Base-by-base conservation (phyloP, 2,329 filamentous ascomycete genomes). In the Colletotrichum somersetense region DNA sequence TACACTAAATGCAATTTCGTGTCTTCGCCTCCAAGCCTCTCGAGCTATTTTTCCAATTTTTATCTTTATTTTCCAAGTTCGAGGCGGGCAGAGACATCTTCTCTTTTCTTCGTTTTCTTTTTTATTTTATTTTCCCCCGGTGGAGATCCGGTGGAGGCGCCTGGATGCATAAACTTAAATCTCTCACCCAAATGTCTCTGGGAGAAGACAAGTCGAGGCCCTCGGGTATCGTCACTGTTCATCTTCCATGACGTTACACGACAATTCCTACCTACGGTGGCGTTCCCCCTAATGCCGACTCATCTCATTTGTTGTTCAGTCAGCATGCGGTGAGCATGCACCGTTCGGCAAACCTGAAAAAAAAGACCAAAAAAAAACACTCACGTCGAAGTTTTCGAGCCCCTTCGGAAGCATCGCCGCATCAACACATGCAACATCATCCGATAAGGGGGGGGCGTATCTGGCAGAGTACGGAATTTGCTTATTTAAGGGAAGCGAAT, bases 71-170 rank as follows among this genome's bases (percentile, higher is more conserved):
- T 20, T 46, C 18, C 64, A 35, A 38, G 18, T 5, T 26, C 3
- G 46, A 33, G 30, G n/a, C 7, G 44, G 44, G 20, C 62, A 56
- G 11, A 55, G 7, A 40, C 46, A 23, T 63, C 20, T 46, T 46
- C n/a, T 11, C 8, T n/a, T 11, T 11, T 4, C 46, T 42, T 63
- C 11, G 20, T 46, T 46, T 46, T 46, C 3, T 11, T 11, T n/a
- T 38, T 35, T 56, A 7, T 46, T 46, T 20, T 20, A 16, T 16
- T 7, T 11, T 16, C 55, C 14, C 59, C 53, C 33, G 44, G 69
- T 72, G 69, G 69, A 72, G 69, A 61, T 72, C 66, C 53, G 66
- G 69, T 64, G 69, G 69, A 72, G 66, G 69, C 16, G 38, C n/a
- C 59, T 61, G 53, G 26, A 55, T 61, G 69, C 66, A 69, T 63